phyloP scores from a whole-genome alignment of 2,329 filamentous ascomycete genomes.

The Calonectria honghensis region DNA sequence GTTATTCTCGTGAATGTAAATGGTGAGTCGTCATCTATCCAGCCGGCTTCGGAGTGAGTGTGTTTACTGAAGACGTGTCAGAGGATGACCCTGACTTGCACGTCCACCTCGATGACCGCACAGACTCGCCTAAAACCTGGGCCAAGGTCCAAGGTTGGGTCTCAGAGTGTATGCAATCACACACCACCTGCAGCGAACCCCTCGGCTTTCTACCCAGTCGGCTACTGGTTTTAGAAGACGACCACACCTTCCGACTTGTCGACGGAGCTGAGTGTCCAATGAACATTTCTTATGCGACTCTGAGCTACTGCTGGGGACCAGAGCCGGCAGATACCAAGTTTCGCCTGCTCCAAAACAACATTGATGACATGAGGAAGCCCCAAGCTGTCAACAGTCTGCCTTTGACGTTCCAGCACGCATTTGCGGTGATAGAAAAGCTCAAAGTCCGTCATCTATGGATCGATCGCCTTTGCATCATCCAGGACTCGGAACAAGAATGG shows the following conservation, averaged over 20 bases:
- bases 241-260: not conserved
- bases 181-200: not conserved
- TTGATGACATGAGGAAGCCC: not conserved
- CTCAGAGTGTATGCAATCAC: not conserved
- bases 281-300: not conserved
- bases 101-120: not conserved
- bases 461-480: conserved; percentile 12
- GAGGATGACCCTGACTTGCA: conserved; percentile 11
- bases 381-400: not conserved
- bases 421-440: not conserved
- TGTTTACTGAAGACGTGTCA: not conserved
- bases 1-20: not conserved
- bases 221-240: not conserved
- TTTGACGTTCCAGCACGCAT: not conserved
- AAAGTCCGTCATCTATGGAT: conserved; percentile 8
- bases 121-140: conserved; percentile 9
- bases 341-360: not conserved
- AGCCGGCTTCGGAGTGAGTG: too few species aligned
- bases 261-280: not conserved
- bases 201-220: not conserved
- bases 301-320: conserved; percentile 17
- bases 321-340: not conserved
- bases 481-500: conserved; percentile 7
- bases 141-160: not conserved
- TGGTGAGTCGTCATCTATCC: not conserved